Conservation (phyloP, 2,329 filamentous ascomycete species). For the Ceratocystis papillata region DNA sequence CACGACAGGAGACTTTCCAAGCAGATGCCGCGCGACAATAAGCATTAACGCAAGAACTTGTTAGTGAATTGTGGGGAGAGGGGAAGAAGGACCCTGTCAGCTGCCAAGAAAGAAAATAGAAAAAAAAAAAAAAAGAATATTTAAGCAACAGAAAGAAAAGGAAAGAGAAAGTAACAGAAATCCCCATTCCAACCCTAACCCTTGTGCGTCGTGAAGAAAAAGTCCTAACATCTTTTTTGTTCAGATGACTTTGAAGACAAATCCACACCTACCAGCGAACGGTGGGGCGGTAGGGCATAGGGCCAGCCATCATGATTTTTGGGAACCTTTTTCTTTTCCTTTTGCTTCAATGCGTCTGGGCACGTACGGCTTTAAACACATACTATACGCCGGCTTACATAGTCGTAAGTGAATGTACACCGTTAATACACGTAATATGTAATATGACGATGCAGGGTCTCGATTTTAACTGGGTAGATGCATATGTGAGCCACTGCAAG, state of each 20-base stretch:
- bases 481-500: neutral
- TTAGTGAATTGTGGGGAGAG: neutral
- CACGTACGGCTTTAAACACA: neutral
- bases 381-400: neutral
- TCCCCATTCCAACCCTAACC: neutral
- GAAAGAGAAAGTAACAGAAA: too few relatives aligned
- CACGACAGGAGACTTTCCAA: neutral
- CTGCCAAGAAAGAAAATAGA: neutral
- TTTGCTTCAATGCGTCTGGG: neutral
- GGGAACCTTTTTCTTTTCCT: neutral
- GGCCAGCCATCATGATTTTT: neutral
- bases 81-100: constrained; percentile 4
- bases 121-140: neutral
- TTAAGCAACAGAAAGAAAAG: neutral
- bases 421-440: neutral
- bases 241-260: neutral
- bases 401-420: neutral
- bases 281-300: neutral
- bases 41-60: neutral
- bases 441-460: constrained; percentile 1
- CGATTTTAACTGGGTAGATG: neutral
- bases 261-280: neutral
- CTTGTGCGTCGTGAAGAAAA: neutral
- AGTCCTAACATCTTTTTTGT: neutral
- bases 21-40: constrained; percentile 4